Base-by-base conservation (phyloP, 805 yeast species). In the Sporopachydermia quercuum region DNA sequence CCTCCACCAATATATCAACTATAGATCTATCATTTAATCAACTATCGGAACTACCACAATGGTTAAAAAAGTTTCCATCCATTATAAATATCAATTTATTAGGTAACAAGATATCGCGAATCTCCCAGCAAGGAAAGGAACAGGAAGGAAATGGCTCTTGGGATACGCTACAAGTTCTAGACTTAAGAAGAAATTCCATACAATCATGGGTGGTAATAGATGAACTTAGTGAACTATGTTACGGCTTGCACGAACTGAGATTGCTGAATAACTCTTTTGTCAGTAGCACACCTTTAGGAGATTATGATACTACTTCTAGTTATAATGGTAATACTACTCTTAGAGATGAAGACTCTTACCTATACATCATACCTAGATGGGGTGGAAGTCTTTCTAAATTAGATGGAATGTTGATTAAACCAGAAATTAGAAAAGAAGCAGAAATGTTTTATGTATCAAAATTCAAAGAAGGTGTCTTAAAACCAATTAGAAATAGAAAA, bases 371-470 rank as follows among this genome's bases (percentile, higher is more conserved):
- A 15, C 76, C 76, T 1, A 56, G 81, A 17, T 55, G 61, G 35
- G 56, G 13, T 8, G 13, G 59, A 1, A 40, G 44, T 0, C 35
- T 78, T 2, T 34, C 37, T 1, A 57, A 55, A 16, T 55, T 85
- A 11, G 76, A 86, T 49, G 94, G 94, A 1, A 65, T 75, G 0
- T 39, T 30, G 0, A 57, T 83, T 5, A 50, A 60, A 2, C 41
- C 36, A 0, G 63, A 56, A 2, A 80, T 76, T 38, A 62, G 85
- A 14, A 46, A 43, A 4, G 80, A 77, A 46, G 78, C 82, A 1
- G 94, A 85, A 52, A 52, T 81, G 3, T 83, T 70, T 50, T 75
- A 80, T 43, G 59, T 80, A 18, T 63, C 75, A 3, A 65, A 65
- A 44, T 71, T 80, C 0, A 51, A 49, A n/a, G 43, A 49, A 15